Evolutionary conservation across 352 stramenopile species (phyloP).

Genomic region (Pythium periplocum): DNA sequence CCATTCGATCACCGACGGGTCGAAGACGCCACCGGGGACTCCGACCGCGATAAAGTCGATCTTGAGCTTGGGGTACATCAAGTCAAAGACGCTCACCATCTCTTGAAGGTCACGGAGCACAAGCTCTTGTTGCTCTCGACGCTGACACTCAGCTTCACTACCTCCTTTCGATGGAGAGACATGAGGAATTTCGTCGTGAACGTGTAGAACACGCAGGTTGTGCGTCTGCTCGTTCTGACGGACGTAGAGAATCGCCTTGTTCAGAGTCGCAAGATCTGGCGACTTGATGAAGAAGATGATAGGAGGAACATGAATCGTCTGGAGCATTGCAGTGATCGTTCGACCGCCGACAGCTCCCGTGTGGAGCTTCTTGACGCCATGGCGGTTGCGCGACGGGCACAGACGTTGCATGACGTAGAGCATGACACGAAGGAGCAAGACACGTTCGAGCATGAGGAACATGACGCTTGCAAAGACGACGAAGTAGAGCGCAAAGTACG

Average conservation of each 20-base stretch:
- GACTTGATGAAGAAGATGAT: constrained; percentile 92
- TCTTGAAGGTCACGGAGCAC: constrained; percentile 65
- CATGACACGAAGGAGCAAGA: constrained; percentile 69
- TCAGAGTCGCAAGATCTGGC: constrained; percentile 83
- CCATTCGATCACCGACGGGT: constrained; percentile 85
- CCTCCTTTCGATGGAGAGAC: background rate
- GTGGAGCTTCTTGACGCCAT: constrained; percentile 24
- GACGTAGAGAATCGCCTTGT: constrained; percentile 94
- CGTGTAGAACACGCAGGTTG: constrained; percentile 88
- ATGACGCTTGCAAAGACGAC: constrained; percentile 61
- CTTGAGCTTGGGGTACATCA: constrained; percentile 92
- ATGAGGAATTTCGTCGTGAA: constrained; percentile 36
- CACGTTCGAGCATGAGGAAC: constrained; percentile 78
- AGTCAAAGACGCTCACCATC: constrained; percentile 76
- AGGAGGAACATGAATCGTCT: constrained; percentile 68
- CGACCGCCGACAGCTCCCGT: constrained; percentile 62
- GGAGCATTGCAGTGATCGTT: constrained; percentile 55
- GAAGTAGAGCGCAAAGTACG: constrained; percentile 81
- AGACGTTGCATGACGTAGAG: constrained; percentile 59
- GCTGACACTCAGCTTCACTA: constrained; percentile 15
- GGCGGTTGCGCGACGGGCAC: constrained; percentile 37
- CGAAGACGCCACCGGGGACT: constrained; percentile 45
- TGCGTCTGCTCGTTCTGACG: constrained; percentile 90
- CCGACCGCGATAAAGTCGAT: constrained; percentile 83
- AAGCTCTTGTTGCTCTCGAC: constrained; percentile 26